Evolutionary conservation across 2,329 filamentous ascomycete species (phyloP).

Genomic region (Stemphylium lycopersici): DNA sequence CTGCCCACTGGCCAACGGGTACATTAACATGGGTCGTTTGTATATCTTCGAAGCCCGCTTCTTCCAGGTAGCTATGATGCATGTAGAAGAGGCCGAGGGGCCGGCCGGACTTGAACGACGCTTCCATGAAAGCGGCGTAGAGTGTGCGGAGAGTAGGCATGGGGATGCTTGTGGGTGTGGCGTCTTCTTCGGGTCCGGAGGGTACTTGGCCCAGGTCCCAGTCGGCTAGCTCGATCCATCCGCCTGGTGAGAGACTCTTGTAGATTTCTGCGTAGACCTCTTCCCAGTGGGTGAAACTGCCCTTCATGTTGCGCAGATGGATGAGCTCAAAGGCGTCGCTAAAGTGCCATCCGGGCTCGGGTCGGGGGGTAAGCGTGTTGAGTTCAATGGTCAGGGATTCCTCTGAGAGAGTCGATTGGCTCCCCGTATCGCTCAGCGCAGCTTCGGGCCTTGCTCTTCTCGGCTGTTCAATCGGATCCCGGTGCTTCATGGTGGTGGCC

Average conservation of each 20-base stretch:
- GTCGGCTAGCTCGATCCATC: constrained; percentile 56
- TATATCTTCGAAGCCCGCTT: constrained; percentile 54
- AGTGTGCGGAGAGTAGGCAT: constrained; percentile 37
- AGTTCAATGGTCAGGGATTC: constrained; percentile 32
- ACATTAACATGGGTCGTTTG: constrained; percentile 48
- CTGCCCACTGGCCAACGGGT: constrained; percentile 42
- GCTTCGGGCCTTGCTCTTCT: constrained; percentile 9
- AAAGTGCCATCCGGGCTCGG: constrained; percentile 53
- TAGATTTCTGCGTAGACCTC: constrained; percentile 55
- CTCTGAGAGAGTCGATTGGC: constrained; percentile 22
- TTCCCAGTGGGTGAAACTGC: constrained; percentile 56
- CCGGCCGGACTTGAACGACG: constrained; percentile 49
- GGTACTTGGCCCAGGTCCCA: constrained; percentile 39
- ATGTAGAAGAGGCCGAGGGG: constrained; percentile 54
- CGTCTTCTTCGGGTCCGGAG: constrained; percentile 1
- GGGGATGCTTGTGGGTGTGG: constrained; percentile 3
- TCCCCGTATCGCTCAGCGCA: constrained; percentile 1
- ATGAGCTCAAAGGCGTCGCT: constrained; percentile 57
- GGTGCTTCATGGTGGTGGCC: constrained; percentile 29
- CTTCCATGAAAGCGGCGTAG: constrained; percentile 41
- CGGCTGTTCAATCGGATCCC: constrained; percentile 25
- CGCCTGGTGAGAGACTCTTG: constrained; percentile 53
- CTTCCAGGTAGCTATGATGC: constrained; percentile 46
- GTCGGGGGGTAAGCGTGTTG: constrained; percentile 26
- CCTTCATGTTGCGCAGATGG: constrained; percentile 56